These are phyloP conservation scores for Chytriomyces sp. DNA, from an alignment of 192 early-diverging fungal species.

Conservation along the genomic window DNA sequence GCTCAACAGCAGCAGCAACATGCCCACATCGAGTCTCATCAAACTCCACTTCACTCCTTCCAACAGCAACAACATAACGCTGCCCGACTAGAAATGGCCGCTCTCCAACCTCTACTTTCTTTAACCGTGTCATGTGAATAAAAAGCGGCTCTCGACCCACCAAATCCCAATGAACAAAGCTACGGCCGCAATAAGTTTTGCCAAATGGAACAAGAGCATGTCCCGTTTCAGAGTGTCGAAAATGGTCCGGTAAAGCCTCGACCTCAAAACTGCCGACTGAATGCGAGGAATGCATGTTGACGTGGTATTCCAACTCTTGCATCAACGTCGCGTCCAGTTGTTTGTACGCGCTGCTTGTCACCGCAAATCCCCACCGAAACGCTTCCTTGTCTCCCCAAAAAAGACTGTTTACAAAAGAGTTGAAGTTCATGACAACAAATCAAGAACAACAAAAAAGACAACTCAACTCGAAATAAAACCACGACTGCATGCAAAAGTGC, in stretches of 20 bases:
- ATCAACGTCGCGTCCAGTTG: neutral
- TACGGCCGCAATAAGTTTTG: neutral
- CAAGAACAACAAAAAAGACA: no score
- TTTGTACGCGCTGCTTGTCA: neutral
- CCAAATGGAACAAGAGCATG: no score
- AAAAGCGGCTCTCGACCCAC: constrained; percentile 3
- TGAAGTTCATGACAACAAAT: no score
- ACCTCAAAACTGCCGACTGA: constrained; percentile 15
- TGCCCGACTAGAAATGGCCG: constrained; percentile 19
- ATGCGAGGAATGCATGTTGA: neutral
- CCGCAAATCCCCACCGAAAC: constrained; percentile 24
- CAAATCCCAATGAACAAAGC: constrained; percentile 13
- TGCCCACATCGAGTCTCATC: constrained; percentile 6
- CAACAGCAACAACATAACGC: neutral
- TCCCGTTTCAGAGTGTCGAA: no score
- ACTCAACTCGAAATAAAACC: constrained; percentile 5
- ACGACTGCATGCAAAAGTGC: neutral
- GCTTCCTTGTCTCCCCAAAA: constrained; percentile 31
- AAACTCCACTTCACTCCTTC: neutral
- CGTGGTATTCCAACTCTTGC: neutral
- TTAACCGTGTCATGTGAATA: constrained; percentile 26
- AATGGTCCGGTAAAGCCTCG: no score
- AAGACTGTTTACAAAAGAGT: no score
- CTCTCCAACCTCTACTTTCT: neutral
- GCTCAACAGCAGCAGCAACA: neutral